These are phyloP conservation scores for Pseudogymnoascus sp. DNA, from an alignment of 2,329 filamentous ascomycete genomes.

Conservation along the genomic window DNA sequence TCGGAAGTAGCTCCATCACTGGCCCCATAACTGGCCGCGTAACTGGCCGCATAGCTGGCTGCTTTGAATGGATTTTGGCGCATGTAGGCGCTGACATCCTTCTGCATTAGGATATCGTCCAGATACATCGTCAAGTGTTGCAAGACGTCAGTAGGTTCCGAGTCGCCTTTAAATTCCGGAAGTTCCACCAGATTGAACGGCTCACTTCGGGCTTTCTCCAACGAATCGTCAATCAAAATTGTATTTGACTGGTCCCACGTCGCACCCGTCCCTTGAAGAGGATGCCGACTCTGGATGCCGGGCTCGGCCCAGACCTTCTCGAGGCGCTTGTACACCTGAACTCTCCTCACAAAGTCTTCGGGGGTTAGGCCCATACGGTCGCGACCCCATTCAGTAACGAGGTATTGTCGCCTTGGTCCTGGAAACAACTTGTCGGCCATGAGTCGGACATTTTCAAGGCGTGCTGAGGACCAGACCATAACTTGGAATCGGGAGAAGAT, in stretches of 20 bases:
- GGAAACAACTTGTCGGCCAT: constrained; percentile 62
- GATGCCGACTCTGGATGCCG: constrained; percentile 35
- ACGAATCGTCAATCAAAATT: constrained; percentile 78
- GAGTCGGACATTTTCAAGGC: constrained; percentile 58
- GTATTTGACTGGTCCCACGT: constrained; percentile 80
- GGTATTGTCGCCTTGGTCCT: constrained; percentile 39
- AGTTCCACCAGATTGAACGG: constrained; percentile 76
- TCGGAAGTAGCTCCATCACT: neutral
- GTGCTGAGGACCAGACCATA: constrained; percentile 87
- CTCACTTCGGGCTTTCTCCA: constrained; percentile 71
- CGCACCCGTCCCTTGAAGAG: constrained; percentile 33
- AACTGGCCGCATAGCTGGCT: neutral
- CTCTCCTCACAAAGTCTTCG: constrained; percentile 58
- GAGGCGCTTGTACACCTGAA: constrained; percentile 87
- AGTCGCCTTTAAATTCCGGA: constrained; percentile 50
- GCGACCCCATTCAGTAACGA: constrained; percentile 70
- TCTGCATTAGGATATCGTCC: constrained; percentile 44
- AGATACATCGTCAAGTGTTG: constrained; percentile 55
- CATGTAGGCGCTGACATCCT: constrained; percentile 57
- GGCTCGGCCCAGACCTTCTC: constrained; percentile 59
- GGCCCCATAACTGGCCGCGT: no score
- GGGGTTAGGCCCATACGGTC: constrained; percentile 62
- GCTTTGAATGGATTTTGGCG: constrained; percentile 39
- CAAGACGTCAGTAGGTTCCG: constrained; percentile 38
- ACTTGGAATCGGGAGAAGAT: constrained; percentile 68